Base-by-base conservation (phyloP, 352 stramenopile genomes). In the Phytophthora colocasiae region DNA sequence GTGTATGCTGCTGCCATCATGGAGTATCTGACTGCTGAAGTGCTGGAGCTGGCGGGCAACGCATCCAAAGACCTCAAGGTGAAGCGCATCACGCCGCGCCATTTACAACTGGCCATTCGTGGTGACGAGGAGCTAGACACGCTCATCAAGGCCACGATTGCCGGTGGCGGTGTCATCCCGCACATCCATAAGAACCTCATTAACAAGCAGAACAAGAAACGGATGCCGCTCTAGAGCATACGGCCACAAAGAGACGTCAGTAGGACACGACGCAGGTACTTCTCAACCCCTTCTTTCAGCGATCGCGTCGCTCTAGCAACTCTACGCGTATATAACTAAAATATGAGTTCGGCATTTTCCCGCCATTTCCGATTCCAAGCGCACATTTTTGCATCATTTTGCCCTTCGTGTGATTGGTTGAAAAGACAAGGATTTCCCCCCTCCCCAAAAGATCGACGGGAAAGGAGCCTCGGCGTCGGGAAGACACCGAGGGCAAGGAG, bases 161-260 rank as follows among this genome's bases (percentile, higher is more conserved):
- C 98, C 19, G 98, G 98, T 66, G 98, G 98, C 71, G 98, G 98
- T 91, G 98, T 99, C 56, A 99, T 99, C 72, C 98, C 98, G 32
- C 95, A 99, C 85, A 99, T 99, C 78, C 98, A 99, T 95, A 99
- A 99, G 86, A 98, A 95, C 48, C 96, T 99, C 49, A 99, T 99
- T 79, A 99, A 98, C 89, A 99, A 99, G 89, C 80, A 92, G 69
- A 83, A 79, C 55, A 96, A 96, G 78, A 95, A 96, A 81, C 93
- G 92, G 62, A 77, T 83, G 47, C 75, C 83, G 50, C 79, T 92
- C 67, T 92, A 89, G 55, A 62, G 36, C n/a, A 47, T 32, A 26
- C 8, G 31, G 31, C 31, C 31, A 36, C 14, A 11, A 36, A 56
- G 45, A 48, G 8, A n/a, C 12, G 36, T 31, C 9, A 10, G n/a